phyloP scores from a whole-genome alignment of 345 rosid species.

The Theobroma cacao region DNA sequence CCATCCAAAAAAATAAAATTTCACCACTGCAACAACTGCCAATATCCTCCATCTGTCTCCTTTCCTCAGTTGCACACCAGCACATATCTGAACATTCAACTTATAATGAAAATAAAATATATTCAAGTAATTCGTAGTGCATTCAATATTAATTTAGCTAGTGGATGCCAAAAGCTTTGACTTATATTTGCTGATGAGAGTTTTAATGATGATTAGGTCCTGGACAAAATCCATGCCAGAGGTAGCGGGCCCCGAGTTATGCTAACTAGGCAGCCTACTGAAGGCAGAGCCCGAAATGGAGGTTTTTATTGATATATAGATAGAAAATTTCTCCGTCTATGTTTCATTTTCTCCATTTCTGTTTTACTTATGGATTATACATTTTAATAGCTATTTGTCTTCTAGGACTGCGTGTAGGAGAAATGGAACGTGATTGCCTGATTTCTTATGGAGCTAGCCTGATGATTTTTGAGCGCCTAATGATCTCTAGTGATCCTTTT shows the following conservation, averaged over 20 bases:
- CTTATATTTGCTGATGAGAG: no score
- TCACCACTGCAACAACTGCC: no score
- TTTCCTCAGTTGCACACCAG: no score
- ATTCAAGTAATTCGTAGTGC: no score
- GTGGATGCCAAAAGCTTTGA: no score
- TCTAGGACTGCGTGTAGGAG: conserved; percentile 91
- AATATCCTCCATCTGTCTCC: no score
- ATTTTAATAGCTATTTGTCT: no score
- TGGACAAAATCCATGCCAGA: conserved; percentile 96
- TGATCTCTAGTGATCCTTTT: conserved; percentile 95
- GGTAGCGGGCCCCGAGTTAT: conserved; percentile 86
- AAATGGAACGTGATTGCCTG: conserved; percentile 96
- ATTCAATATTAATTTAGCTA: background rate
- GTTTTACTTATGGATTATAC: no score
- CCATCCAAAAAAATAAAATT: no score
- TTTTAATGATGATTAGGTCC: conserved; percentile 53
- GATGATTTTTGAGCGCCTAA: conserved; percentile 81
- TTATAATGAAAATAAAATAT: no score
- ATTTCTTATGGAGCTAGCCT: conserved; percentile 97
- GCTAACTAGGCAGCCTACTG: conserved; percentile 94
- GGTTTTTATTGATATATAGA: conserved; percentile 48
- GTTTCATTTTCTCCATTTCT: no score
- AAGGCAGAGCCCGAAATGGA: conserved; percentile 96
- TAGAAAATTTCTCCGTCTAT: conserved; percentile 7
- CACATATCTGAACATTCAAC: no score